Evolutionary conservation across 2,329 filamentous ascomycete genomes (phyloP), one percentile per base, ranked within the genome.

Genomic region (Meredithiella fracta): DNA sequence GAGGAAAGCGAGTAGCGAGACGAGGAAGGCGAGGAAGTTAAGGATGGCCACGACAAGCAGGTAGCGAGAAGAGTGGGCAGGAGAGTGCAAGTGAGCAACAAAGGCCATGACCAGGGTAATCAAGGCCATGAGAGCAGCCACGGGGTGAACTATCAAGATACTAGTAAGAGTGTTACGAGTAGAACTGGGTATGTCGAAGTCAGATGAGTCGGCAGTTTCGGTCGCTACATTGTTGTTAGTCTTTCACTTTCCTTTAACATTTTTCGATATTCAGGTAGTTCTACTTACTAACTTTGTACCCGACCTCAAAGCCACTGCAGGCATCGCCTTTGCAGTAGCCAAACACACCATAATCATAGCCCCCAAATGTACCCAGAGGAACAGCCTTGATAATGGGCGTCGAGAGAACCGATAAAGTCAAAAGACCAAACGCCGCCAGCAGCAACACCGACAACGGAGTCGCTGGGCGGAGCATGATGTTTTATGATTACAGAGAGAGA

Each of bases 131-230:
- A 95, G 72, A 11, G 88, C 87, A 50, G 92, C 92, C 58, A 98
- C 78, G 1, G 92, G 92, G 66, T 98, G 92, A 25, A 97, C 81
- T 62, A 98, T 85, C 56, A 98, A 78, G 60, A 97, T 89, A 47
- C 85, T 78, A 0, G 91, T 94, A n/a, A 98, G 77, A 1, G 78
- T 79, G 37, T 73, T 72, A 59, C 80, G 74, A 26, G 78, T 73
- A 7, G 67, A 64, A 9, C 67, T 64, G 4, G 77, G 72, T 15
- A 83, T 68, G 60, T 80, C 77, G 59, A 90, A 86, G 25, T 68
- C 67, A 51, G 66, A 64, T 23, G 65, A 58, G 37, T 66, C 65
- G 25, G 40, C 17, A 8, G 57, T 55, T 23, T 58, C 53, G 15
- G 53, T 37, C 5, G 57, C 57, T 58, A 22, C 65, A 64, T 54